Evolutionary conservation across 768 basidiomycete genomes (phyloP), one percentile per base, ranked within the genome.

Genomic region (Trametes gibbosa): DNA sequence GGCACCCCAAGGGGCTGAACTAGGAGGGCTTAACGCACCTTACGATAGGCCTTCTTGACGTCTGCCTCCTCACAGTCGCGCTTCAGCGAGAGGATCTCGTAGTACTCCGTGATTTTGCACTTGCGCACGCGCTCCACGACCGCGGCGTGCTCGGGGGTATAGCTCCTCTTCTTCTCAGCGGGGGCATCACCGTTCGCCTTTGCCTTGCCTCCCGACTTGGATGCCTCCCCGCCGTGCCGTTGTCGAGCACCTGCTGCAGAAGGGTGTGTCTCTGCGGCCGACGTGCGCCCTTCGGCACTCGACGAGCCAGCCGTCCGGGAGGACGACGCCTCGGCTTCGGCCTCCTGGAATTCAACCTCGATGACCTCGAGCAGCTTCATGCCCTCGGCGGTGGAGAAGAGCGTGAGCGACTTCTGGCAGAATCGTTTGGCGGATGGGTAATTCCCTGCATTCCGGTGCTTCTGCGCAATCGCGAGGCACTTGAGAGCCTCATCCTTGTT

Each of bases 31-130:
- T 9, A 43, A 60, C 79, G 56, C 55, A 96, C 95, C 84, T 97
- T 98, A 54, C 95, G 83, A 79, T 98, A 98, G 8, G 95, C 95
- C 75, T 92, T 95, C 81, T 97, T 95, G 55, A 95, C 81, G 37
- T 92, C 92, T 4, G 69, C 79, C 68, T 94, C 93, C 34, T 92
- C 90, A 67, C 92, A 94, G 16, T 86, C 87, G 72, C 79, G 84
- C 73, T 88, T 84, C 63, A 94, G 71, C 6, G 82, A 79, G 65
- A 98, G 73, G 62, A 98, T 98, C 72, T 92, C 92, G 72, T 98
- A 98, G 72, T 96, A 98, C 68, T 90, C 87, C 25, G 91, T 90
- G 25, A 86, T 82, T 73, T 90, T 92, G 79, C 96, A 98, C 29
- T 77, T 71, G 66, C 88, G 81, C 47, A 98, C 89, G 50, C 94